Conservation (phyloP, 2,329 filamentous ascomycete species). For the Byssoonygena ceratinophila region DNA sequence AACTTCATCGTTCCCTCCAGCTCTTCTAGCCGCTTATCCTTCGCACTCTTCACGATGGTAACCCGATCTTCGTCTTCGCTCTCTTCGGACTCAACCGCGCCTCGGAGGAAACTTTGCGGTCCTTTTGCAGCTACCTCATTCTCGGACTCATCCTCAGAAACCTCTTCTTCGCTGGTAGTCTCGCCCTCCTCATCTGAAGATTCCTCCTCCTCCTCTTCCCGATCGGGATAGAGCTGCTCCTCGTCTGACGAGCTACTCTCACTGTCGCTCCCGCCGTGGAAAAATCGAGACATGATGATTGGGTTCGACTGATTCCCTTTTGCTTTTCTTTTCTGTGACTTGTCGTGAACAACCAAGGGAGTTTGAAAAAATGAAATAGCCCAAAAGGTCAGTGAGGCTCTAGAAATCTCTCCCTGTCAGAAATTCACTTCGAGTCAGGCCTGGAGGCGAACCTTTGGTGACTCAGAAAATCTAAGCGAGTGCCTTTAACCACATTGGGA, state of each 20-base stretch:
- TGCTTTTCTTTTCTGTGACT: not conserved
- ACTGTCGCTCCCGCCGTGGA: conserved; percentile 91
- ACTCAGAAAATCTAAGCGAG: conserved; percentile 37
- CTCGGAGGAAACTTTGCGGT: conserved; percentile 74
- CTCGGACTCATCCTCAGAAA: conserved; percentile 47
- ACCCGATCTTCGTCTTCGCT: conserved; percentile 75
- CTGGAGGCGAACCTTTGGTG: conserved; percentile 6
- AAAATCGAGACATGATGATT: conserved; percentile 85
- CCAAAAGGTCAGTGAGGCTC: not conserved
- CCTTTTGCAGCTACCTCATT: conserved; percentile 55
- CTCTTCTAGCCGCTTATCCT: conserved; percentile 94
- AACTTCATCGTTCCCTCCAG: conserved; percentile 77
- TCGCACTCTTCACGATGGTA: conserved; percentile 88
- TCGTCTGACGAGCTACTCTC: conserved; percentile 89
- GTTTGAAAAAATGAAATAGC: not conserved
- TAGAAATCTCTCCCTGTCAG: conserved; percentile 1
- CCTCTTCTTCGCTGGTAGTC: conserved; percentile 46
- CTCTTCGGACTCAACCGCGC: conserved; percentile 64
- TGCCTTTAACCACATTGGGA: conserved; percentile 14
- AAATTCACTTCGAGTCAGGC: conserved; percentile 3
- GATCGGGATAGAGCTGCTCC: conserved; percentile 81
- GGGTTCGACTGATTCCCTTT: not conserved
- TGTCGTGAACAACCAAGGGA: not conserved
- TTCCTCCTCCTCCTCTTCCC: conserved; percentile 53
- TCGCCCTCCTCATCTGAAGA: conserved; percentile 43